Base-by-base conservation (phyloP, 257 asterid species). In the Solanum sitiens region DNA sequence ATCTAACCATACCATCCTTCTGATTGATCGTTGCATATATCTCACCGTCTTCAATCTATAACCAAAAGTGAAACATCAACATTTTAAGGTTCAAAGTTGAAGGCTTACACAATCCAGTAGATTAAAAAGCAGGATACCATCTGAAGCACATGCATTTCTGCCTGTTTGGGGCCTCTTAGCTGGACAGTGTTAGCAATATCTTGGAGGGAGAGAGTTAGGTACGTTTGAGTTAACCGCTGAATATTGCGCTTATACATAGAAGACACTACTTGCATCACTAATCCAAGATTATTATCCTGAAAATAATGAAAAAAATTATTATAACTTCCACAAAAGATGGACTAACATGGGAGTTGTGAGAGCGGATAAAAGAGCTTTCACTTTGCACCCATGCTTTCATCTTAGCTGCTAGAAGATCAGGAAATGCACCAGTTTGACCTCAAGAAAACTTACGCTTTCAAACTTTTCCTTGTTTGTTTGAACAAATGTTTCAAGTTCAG, bases 1-100 rank as follows among this genome's bases (percentile, higher is more conserved):
- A 97, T 90, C 99, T 93, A 90, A 97, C 99, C 99, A 97, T 97
- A 85, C 99, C 99, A 88, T 97, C 99, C 92, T 97, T 97, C 93
- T 96, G 99, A 92, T 97, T 97, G 89, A 97, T 97, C 37, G 95
- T 92, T 42, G 99, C 99, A 95, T 90, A 93, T 88, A 97, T 97
- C 65, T 97, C 98, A 30, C 99, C 99, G 89, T 91, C 98, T 91
- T 97, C 98, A 90, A 97, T 97, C 99, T 97, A 32, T 80, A 80
- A 80, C 68, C 85, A 80, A 90, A 32, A 65, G 79, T 45, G 53
- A 83, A 79, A 61, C 70, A 86, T 32, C 61, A 83, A n/a, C 61
- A 35, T 32, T 70, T 85, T 73, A 59, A 44, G 65, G 13, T 72
- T 27, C 67, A 50, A n/a, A 39, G 27, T 83, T 45, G 79, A 74